Base-by-base conservation (phyloP, 495 filamentous ascomycete genomes). In the Xylaria venustula region DNA sequence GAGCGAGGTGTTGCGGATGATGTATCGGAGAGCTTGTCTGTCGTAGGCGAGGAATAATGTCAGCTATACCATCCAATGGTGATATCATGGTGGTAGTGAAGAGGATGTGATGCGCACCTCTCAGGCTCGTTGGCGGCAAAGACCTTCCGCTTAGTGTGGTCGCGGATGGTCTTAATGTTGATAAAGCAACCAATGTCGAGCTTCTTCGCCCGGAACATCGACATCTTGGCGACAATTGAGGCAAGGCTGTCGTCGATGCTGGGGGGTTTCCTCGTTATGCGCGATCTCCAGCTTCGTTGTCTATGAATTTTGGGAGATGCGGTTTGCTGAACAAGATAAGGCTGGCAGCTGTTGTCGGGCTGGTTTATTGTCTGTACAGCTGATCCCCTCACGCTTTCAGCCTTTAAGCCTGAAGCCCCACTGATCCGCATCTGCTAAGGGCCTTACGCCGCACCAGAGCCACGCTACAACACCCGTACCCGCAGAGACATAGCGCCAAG, bases 1-100 rank as follows among this genome's bases (percentile, higher is more conserved):
- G 19, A 98, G 88, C 9, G 84, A 87, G 25, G 92, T 93, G 75
- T 98, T 98, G 72, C 89, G 91, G 74, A 96, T 88, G 64, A 95
- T 86, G 76, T 96, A 97, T 64, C 94, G 90, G 49, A 98, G 88
- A 26, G 95, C 94, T 90, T 98, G 94, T 72, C 94, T 96, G 62
- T 67, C 32, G 14, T 4, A 37, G 58, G 25, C 4, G 11, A 32
- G 51, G 45, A 25, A 26, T n/a, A n/a, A 9, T 19, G 47, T 61
- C 56, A 69, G 64, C 41, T 41, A 47, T 37, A 19, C 14, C 8
- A 17, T 47, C 5, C 30, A 28, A 23, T 19, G 2, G 34, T 15
- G 23, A 15, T 42, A 32, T 20, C 6, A 9, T 19, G 20, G 12
- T 54, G 4, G 50, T 22, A 40, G 12, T 25, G 22, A 2, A 6